Evolutionary conservation across 176 grass and related monocot genomes (phyloP).

Genomic region (Leersia perrieri): DNA sequence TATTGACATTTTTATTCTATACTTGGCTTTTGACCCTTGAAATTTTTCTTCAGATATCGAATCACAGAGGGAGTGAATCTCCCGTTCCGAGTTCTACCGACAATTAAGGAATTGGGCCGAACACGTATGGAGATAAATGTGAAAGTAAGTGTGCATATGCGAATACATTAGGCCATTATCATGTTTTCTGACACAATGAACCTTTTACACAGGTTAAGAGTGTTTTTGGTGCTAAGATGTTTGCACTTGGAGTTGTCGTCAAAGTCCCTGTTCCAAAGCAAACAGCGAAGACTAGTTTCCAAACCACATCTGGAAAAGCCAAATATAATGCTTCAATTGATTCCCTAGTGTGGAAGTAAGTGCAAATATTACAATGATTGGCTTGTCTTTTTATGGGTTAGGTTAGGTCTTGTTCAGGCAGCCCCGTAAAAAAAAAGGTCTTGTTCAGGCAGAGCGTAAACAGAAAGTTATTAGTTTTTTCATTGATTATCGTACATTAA

Average conservation of each 20-base stretch:
- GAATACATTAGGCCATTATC: not conserved
- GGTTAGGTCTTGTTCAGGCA: not conserved
- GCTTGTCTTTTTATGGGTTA: not conserved
- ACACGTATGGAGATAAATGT: constrained; percentile 98
- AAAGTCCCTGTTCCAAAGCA: constrained; percentile 99
- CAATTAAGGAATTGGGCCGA: constrained; percentile 98
- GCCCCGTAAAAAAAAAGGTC: too few relatives aligned
- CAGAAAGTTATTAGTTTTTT: not conserved
- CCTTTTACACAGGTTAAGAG: constrained; percentile 76
- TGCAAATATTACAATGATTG: constrained; percentile 12
- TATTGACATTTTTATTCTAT: constrained; percentile 1
- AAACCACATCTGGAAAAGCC: constrained; percentile 95
- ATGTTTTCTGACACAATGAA: constrained; percentile 32
- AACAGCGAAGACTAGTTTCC: constrained; percentile 98
- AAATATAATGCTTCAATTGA: constrained; percentile 99
- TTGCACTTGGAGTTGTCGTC: constrained; percentile 94
- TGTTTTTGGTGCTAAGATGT: constrained; percentile 97
- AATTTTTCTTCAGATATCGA: constrained; percentile 74
- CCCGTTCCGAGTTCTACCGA: constrained; percentile 93
- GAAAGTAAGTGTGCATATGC: constrained; percentile 65
- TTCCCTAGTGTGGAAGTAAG: constrained; percentile 99
- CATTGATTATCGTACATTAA: not conserved
- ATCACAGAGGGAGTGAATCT: constrained; percentile 99
- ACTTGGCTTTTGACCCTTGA: constrained; percentile 30
- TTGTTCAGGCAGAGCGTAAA: not conserved